Evolutionary conservation across 208 protist species (phyloP), one percentile per base, ranked within the genome.

Genomic region (Leishmania guyanensis): DNA sequence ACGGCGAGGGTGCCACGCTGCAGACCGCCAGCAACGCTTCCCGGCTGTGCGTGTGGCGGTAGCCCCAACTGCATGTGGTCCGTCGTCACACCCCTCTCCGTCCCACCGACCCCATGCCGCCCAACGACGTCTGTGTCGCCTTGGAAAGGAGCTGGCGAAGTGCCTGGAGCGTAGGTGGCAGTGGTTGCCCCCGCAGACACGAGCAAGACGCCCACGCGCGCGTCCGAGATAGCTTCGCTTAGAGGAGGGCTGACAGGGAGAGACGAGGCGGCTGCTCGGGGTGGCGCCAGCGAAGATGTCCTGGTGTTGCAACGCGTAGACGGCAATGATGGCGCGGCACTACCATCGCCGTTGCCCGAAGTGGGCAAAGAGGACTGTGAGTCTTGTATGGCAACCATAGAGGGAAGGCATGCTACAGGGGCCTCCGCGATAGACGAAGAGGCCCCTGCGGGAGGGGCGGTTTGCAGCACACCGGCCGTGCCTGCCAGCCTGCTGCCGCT

Each of bases 301-400:
- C 16, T 4, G 16, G n/a, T 16, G 26, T 53, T 46, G 9, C 43
- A 54, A 51, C 22, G 26, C 26, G 48, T 29, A 73, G 46, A 54
- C 20, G 46, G 20, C 48, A 29, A 54, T 39, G 43, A 12, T 6
- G 69, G 46, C 46, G 69, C 20, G 26, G 39, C 39, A 46, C 39
- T 17, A 0, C 3, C 69, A 36, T 36, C 69, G 33, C 20, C 46
- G 39, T 9, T 33, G 14, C 69, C 33, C 3, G 69, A 53, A 26
- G 14, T 53, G 0, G 29, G 43, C 69, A 26, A 54, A 51, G 69
- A 73, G 8, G 69, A 73, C 53, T 22, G 22, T 53, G 69, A 5
- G 33, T 29, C 29, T 50, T n/a, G 50, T 33, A 83, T 72, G 3
- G 60, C 72, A 3, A 74, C 53, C 17, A 65, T 83, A 50, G 46